Evolutionary conservation across 257 asterid species (phyloP).

Genomic region (Cinchona pubescens): DNA sequence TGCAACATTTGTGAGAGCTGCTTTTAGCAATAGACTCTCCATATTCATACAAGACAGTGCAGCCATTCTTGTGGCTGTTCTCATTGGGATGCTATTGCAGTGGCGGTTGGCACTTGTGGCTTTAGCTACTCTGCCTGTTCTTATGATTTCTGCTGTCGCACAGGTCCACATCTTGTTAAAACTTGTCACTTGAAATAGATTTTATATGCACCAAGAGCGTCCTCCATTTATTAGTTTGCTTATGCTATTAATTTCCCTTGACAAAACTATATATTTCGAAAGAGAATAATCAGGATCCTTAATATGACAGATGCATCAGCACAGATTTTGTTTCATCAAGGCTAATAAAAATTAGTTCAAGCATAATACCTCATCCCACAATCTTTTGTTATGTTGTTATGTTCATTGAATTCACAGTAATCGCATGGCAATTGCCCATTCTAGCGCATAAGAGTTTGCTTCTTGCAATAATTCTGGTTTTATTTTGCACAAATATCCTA

Average conservation of each 20-base stretch:
- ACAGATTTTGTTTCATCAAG: not conserved
- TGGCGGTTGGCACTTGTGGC: constrained; percentile 99
- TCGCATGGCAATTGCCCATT: not conserved
- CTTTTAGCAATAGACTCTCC: constrained; percentile 96
- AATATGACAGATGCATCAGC: not conserved
- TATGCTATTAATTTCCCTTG: not conserved
- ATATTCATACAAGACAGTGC: constrained; percentile 96
- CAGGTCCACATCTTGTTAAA: constrained; percentile 52
- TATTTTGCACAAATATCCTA: not conserved
- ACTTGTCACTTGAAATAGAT: not conserved
- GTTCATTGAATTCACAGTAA: not conserved
- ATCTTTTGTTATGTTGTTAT: not conserved
- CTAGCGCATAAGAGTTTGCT: not conserved
- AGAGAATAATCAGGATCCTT: not conserved
- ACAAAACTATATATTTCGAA: not conserved
- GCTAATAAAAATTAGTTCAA: not conserved
- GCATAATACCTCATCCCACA: not conserved
- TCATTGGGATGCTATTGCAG: constrained; percentile 86
- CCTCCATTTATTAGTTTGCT: not conserved
- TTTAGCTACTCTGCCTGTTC: constrained; percentile 89
- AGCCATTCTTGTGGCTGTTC: constrained; percentile 88
- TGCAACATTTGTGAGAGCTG: constrained; percentile 99
- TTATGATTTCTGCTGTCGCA: constrained; percentile 86
- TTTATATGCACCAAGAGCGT: not conserved
- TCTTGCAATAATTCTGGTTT: not conserved